A percentile compares a stretch with the other conserved stretches of the same genome.
phyloP scores from a whole-genome alignment of 169 alveolate species.

The Cryptosporidium felis region DNA sequence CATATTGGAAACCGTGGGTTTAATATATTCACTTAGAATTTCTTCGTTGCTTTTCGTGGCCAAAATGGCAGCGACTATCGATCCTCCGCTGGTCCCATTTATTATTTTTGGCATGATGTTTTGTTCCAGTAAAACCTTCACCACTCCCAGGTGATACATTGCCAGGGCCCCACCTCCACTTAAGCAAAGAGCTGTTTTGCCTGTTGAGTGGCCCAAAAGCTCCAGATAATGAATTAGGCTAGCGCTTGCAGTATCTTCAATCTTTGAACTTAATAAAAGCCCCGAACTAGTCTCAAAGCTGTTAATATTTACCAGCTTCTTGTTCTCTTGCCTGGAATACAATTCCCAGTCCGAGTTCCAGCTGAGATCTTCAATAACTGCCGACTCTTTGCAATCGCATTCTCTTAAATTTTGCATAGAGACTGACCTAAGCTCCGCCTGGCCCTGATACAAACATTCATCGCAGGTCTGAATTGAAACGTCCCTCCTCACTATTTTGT shows the following conservation, averaged over 20 bases:
- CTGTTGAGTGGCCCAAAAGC: slow-evolving; percentile 71
- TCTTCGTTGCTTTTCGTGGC: slow-evolving; percentile 79
- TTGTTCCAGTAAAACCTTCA: slow-evolving; percentile 75
- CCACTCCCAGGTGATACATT: slow-evolving; percentile 77
- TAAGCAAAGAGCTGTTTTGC: slow-evolving; percentile 77
- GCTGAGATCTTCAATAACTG: not conserved
- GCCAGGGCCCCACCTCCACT: slow-evolving; percentile 80
- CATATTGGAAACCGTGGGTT: slow-evolving; percentile 65
- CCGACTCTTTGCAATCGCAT: not conserved
- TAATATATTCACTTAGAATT: slow-evolving; percentile 71
- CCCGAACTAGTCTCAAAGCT: slow-evolving; percentile 24
- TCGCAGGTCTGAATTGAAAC: slow-evolving; percentile 25
- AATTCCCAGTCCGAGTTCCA: not conserved
- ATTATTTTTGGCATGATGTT: slow-evolving; percentile 78
- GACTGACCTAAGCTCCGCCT: no score
- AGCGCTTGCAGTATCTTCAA: slow-evolving; percentile 61
- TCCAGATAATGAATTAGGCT: slow-evolving; percentile 61
- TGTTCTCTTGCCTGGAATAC: not conserved
- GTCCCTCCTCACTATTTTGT: not conserved
- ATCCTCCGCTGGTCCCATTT: slow-evolving; percentile 83
- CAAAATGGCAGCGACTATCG: slow-evolving; percentile 82
- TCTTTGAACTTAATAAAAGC: slow-evolving; percentile 59
- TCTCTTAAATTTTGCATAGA: no score
- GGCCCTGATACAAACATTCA: no score
- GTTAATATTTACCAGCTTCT: not conserved